Percentiles rank a stretch among this genome's conserved stretches.
phyloP scores from a whole-genome alignment of 768 basidiomycete genomes.

The Lactifluus hygrophoroides region DNA sequence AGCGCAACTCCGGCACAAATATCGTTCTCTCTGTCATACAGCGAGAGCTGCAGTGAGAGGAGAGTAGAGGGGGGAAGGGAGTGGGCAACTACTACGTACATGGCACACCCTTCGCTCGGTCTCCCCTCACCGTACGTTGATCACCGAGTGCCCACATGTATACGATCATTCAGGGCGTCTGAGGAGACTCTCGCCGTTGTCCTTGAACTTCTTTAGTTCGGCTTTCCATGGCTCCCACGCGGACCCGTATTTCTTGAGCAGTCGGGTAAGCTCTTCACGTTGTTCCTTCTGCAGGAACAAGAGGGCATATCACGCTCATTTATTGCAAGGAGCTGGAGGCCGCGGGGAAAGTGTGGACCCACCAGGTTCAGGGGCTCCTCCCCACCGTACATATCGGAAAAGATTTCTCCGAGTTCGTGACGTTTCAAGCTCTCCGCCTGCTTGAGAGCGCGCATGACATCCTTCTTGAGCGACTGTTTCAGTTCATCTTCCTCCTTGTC shows the following conservation, averaged over 20 bases:
- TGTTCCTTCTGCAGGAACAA: slow-evolving; percentile 59
- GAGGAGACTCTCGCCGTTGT: slow-evolving; percentile 43
- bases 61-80: not conserved
- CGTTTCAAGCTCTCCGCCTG: slow-evolving; percentile 64
- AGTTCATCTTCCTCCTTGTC: slow-evolving; percentile 63
- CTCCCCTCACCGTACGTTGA: not conserved
- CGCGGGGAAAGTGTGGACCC: slow-evolving; percentile 28
- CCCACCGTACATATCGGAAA: slow-evolving; percentile 82
- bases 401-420: slow-evolving; percentile 67
- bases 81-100: not conserved
- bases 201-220: slow-evolving; percentile 70
- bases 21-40: not conserved
- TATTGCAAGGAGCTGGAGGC: not conserved
- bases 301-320: slow-evolving; percentile 4
- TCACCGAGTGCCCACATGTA: not conserved
- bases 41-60: not conserved
- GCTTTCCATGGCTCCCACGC: slow-evolving; percentile 80
- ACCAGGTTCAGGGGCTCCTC: slow-evolving; percentile 81
- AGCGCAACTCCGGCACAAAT: not conserved
- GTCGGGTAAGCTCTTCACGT: slow-evolving; percentile 59
- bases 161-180: not conserved
- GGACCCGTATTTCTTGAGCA: slow-evolving; percentile 82
- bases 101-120: not conserved
- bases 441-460: slow-evolving; percentile 73
- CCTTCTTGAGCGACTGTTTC: slow-evolving; percentile 56